A percentile compares a stretch with the other conserved stretches of the same genome.
Evolutionary conservation across 805 yeast genomes (phyloP).

Genomic region (Schizosaccharomyces japonicus): DNA sequence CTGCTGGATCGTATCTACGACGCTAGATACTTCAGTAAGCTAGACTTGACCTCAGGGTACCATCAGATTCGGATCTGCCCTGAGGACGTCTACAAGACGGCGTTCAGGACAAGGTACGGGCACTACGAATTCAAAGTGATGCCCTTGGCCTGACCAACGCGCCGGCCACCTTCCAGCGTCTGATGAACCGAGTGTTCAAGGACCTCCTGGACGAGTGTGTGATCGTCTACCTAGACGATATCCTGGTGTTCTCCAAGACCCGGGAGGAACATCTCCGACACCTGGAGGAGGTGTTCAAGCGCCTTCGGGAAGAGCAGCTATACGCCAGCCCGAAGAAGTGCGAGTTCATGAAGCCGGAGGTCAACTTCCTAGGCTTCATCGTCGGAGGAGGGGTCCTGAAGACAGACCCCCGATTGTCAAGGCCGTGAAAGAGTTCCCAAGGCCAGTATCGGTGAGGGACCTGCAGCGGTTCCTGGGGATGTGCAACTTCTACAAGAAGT

Average conservation of each 20-base stretch:
- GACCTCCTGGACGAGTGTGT: slow-evolving; percentile 6
- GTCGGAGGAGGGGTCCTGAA: not conserved
- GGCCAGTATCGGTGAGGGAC: not conserved
- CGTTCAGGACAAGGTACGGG: slow-evolving; percentile 12
- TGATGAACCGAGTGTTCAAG: slow-evolving; percentile 7
- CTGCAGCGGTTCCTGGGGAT: not conserved
- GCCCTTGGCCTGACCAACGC: slow-evolving; percentile 15
- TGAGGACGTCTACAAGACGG: slow-evolving; percentile 10
- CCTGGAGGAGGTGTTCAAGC: not conserved
- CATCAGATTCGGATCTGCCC: slow-evolving; percentile 2
- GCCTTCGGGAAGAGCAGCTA: not conserved
- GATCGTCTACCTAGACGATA: slow-evolving; percentile 13
- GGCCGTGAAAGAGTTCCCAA: not conserved
- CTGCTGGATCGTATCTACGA: too few relatives aligned
- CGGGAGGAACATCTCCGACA: slow-evolving; percentile 9
- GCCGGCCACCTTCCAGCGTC: slow-evolving; percentile 13
- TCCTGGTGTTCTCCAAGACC: slow-evolving; percentile 8
- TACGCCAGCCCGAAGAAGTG: not conserved
- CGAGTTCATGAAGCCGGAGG: not conserved
- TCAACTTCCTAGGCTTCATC: not conserved
- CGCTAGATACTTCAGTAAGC: slow-evolving; percentile 7
- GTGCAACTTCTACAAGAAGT: not conserved
- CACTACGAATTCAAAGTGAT: slow-evolving; percentile 13
- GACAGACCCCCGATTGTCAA: not conserved
- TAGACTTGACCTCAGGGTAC: too few relatives aligned